Percentiles rank a stretch among this genome's conserved stretches.
Evolutionary conservation across 371 early-diverging fungal genomes (phyloP).

Genomic region (Mortierella sp.): DNA sequence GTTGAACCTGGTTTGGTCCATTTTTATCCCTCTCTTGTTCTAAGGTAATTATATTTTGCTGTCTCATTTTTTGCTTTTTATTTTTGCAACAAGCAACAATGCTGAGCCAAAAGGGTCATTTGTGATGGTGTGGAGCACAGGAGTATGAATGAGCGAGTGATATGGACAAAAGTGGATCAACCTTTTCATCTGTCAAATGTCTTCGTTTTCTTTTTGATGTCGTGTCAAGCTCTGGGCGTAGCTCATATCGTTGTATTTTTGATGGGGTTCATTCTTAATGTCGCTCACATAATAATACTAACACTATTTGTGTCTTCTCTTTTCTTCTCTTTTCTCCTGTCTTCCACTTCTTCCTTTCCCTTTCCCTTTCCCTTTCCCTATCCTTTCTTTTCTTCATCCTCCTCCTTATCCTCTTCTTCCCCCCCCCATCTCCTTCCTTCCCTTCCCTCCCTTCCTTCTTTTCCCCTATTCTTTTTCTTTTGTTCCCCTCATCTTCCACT

Average conservation of each 20-base stretch:
- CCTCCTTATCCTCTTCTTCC: too few species aligned
- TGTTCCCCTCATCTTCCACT: not conserved
- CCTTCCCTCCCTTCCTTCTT: not conserved
- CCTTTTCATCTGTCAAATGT: not conserved
- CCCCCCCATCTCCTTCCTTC: too few species aligned
- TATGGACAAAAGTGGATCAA: not conserved
- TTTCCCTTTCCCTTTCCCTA: not conserved
- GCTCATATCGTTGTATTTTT: not conserved
- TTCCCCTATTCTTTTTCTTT: not conserved
- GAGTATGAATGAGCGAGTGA: not conserved
- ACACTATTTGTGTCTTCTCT: conserved; percentile 1
- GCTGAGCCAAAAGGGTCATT: not conserved
- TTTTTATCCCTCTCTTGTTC: not conserved
- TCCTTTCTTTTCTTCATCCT: not conserved
- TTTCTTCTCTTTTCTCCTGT: not conserved
- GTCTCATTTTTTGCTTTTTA: not conserved
- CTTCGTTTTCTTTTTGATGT: not conserved
- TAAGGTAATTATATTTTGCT: not conserved
- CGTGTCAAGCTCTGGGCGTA: conserved; percentile 5
- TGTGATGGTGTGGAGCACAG: not conserved
- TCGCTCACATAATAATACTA: not conserved
- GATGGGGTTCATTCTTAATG: conserved; percentile 6
- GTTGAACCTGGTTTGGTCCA: not conserved
- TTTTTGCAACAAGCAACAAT: not conserved
- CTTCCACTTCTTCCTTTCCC: not conserved